Conservation (phyloP, 2,329 filamentous ascomycete species). For the Plectosphaerella cucumerina region DNA sequence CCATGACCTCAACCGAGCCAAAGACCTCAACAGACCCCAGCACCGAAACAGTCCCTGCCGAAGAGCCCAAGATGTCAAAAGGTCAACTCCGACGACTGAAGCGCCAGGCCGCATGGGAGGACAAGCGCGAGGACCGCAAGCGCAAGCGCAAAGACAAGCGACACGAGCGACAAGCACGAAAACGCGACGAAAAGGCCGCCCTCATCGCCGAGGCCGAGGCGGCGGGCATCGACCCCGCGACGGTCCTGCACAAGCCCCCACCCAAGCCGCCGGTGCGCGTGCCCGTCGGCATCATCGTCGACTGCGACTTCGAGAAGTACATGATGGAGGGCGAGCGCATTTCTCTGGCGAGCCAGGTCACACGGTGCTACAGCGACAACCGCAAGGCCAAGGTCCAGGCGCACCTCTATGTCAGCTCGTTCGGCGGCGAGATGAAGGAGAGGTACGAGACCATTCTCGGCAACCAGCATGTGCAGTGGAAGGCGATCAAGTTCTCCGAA, state of each 20-base stretch:
- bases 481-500: conserved; percentile 67
- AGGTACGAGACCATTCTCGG: conserved; percentile 74
- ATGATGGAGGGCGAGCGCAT: conserved; percentile 86
- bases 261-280: conserved; percentile 42
- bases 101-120: conserved; percentile 71
- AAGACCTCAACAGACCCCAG: neutral
- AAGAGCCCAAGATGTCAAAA: conserved; percentile 60
- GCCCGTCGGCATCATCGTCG: conserved; percentile 77
- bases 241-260: conserved; percentile 27
- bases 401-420: conserved; percentile 75
- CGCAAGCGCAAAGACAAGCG: conserved; percentile 52
- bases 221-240: conserved; percentile 36
- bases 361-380: conserved; percentile 87
- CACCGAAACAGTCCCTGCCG: neutral
- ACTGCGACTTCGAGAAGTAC: conserved; percentile 86
- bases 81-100: conserved; percentile 78
- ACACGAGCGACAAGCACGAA: conserved; percentile 40
- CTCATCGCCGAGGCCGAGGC: conserved; percentile 40
- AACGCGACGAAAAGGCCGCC: conserved; percentile 44
- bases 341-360: conserved; percentile 79
- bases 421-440: conserved; percentile 68
- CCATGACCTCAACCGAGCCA: neutral
- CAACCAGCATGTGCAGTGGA: conserved; percentile 74
- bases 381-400: conserved; percentile 60
- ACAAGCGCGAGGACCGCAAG: conserved; percentile 57